These are phyloP conservation scores for Bonnemaisonia californica DNA, from an alignment of 31 red algal species.

Conservation along the genomic window DNA sequence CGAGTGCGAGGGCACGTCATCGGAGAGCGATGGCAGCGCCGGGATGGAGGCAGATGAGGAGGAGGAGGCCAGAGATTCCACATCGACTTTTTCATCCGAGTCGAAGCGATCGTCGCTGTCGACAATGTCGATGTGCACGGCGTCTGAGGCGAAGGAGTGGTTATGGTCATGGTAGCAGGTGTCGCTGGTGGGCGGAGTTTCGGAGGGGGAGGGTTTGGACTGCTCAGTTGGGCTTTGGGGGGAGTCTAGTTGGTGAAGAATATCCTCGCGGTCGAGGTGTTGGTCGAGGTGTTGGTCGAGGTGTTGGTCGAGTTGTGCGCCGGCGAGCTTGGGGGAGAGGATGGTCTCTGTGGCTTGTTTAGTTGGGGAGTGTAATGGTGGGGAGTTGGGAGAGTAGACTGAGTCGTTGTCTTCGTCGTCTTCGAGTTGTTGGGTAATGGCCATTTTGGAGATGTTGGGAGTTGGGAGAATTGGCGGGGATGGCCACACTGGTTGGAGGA, in stretches of 20 bases:
- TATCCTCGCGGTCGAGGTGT: not conserved
- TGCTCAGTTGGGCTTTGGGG: too few relatives aligned
- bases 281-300: not conserved
- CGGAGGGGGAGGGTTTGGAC: too few relatives aligned
- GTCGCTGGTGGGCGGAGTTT: too few relatives aligned
- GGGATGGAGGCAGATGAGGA: not conserved
- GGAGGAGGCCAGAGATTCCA: constrained; percentile 9
- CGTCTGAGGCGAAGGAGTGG: too few relatives aligned
- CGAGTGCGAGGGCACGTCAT: too few relatives aligned
- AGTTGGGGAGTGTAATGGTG: not conserved
- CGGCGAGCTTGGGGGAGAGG: not conserved
- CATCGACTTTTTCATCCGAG: constrained; percentile 22
- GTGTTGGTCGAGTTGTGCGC: not conserved
- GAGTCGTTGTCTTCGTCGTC: not conserved
- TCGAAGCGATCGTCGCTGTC: constrained; percentile 16
- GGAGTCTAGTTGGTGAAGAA: not conserved
- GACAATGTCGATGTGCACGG: too few relatives aligned
- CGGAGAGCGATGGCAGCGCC: not conserved
- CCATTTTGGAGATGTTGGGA: not conserved
- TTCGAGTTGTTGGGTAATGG: not conserved
- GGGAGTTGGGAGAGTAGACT: too few relatives aligned
- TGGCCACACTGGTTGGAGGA: too few relatives aligned
- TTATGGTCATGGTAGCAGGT: too few relatives aligned
- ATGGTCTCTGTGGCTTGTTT: not conserved
- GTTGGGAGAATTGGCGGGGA: not conserved